Conservation (phyloP, 2,329 filamentous ascomycete genomes). For the Colletotrichum tamarilloi region DNA sequence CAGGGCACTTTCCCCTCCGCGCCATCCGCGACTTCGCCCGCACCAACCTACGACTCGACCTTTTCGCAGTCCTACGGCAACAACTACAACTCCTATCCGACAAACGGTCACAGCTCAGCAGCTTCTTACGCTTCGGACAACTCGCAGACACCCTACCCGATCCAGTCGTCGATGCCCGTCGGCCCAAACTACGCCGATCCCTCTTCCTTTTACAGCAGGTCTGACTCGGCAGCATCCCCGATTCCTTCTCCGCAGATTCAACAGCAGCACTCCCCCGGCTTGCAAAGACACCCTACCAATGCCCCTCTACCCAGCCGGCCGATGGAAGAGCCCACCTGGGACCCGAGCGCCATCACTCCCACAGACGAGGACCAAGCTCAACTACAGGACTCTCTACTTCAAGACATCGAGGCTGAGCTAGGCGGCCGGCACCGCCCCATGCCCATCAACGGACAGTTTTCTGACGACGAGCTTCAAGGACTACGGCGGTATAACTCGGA, state of each 20-base stretch:
- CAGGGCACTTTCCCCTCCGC: slow-evolving; percentile 35
- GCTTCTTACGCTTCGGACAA: slow-evolving; percentile 48
- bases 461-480: slow-evolving; percentile 58
- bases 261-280: slow-evolving; percentile 55
- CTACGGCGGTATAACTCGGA: slow-evolving; percentile 63
- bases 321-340: slow-evolving; percentile 56
- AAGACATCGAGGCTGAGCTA: slow-evolving; percentile 68
- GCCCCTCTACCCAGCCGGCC: slow-evolving; percentile 68
- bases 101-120: slow-evolving; percentile 53
- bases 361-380: slow-evolving; percentile 42
- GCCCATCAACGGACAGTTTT: slow-evolving; percentile 54
- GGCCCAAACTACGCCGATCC: slow-evolving; percentile 64
- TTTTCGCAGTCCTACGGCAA: slow-evolving; percentile 31
- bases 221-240: slow-evolving; percentile 61
- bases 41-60: slow-evolving; percentile 51
- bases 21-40: slow-evolving; percentile 41
- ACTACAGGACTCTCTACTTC: slow-evolving; percentile 64
- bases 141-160: slow-evolving; percentile 63
- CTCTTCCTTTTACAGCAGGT: slow-evolving; percentile 55
- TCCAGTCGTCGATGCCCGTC: slow-evolving; percentile 63
- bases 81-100: slow-evolving; percentile 48
- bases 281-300: slow-evolving; percentile 69
- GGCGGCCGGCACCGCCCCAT: slow-evolving; percentile 53
- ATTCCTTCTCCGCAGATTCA: slow-evolving; percentile 56
- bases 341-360: slow-evolving; percentile 46